Conservation (phyloP, 441 rosid genomes). For the Brassica balearica region DNA sequence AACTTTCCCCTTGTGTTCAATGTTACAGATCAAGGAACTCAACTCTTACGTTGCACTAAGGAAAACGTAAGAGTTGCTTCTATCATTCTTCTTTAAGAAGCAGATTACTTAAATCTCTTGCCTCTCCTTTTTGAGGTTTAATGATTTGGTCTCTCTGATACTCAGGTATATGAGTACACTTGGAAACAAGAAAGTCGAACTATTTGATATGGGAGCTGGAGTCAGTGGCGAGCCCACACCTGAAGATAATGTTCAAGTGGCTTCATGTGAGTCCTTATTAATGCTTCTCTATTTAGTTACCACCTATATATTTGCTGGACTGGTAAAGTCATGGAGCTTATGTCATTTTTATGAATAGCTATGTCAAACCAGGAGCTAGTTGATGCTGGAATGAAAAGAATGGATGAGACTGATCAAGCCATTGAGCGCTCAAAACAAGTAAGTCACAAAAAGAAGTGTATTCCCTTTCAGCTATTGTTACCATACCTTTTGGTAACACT, state of each 20-base stretch:
- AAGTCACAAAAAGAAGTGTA: constrained; percentile 24
- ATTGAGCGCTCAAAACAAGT: constrained; percentile 95
- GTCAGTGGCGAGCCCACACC: constrained; percentile 79
- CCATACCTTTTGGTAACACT: neutral
- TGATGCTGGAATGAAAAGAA: constrained; percentile 76
- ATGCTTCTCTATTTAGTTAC: neutral
- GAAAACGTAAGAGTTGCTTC: constrained; percentile 81
- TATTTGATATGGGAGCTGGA: constrained; percentile 96
- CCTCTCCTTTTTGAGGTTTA: neutral
- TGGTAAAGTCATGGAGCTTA: neutral
- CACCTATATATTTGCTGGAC: too few relatives aligned
- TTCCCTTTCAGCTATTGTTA: constrained; percentile 20
- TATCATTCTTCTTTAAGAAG: constrained; percentile 9
- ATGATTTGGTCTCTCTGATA: constrained; percentile 18
- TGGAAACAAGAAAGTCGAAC: constrained; percentile 53
- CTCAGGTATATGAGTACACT: constrained; percentile 14
- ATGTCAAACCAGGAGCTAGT: constrained; percentile 96
- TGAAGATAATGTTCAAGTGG: constrained; percentile 88
- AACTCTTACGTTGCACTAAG: constrained; percentile 95
- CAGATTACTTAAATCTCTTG: constrained; percentile 21
- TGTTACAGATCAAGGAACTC: constrained; percentile 90
- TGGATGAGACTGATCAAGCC: constrained; percentile 98
- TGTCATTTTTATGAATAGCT: constrained; percentile 50
- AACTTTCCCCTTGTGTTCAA: constrained; percentile 19
- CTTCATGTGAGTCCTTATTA: constrained; percentile 64